These are phyloP conservation scores for Cladophialophora yegresii DNA, from an alignment of 2,329 filamentous ascomycete species.

Conservation along the genomic window DNA sequence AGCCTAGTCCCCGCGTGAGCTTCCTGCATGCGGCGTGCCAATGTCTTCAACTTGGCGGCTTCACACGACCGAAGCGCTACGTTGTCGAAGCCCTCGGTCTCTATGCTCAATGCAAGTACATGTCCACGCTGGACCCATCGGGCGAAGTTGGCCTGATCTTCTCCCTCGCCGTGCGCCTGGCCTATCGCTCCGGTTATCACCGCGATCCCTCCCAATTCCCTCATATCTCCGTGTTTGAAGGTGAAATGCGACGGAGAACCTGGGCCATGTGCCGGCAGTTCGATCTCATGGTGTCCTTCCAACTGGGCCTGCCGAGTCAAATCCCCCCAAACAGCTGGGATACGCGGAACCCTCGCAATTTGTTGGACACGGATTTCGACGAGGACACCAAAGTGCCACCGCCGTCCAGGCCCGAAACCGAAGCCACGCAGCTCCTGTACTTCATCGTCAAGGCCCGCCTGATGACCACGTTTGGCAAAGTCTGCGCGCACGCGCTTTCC, in stretches of 20 bases:
- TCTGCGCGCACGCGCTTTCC: constrained; percentile 39
- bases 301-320: constrained; percentile 65
- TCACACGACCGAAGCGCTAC: constrained; percentile 32
- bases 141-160: constrained; percentile 58
- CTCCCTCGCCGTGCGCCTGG: constrained; percentile 59
- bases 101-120: constrained; percentile 58
- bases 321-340: constrained; percentile 63
- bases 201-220: constrained; percentile 56
- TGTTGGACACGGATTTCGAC: constrained; percentile 63
- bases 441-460: constrained; percentile 41
- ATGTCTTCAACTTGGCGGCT: constrained; percentile 55
- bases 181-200: constrained; percentile 64
- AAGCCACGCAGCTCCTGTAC: constrained; percentile 45
- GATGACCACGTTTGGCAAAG: constrained; percentile 38
- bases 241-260: constrained; percentile 54
- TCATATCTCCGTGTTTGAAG: constrained; percentile 57
- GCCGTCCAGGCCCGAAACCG: constrained; percentile 53
- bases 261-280: constrained; percentile 54
- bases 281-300: constrained; percentile 63
- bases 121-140: constrained; percentile 55
- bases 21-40: constrained; percentile 47
- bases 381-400: constrained; percentile 56
- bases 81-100: constrained; percentile 36
- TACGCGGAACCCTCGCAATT: constrained; percentile 59
- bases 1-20: constrained; percentile 47